Conservation (phyloP, 257 asterid species). For the Penstemon eatonii region DNA sequence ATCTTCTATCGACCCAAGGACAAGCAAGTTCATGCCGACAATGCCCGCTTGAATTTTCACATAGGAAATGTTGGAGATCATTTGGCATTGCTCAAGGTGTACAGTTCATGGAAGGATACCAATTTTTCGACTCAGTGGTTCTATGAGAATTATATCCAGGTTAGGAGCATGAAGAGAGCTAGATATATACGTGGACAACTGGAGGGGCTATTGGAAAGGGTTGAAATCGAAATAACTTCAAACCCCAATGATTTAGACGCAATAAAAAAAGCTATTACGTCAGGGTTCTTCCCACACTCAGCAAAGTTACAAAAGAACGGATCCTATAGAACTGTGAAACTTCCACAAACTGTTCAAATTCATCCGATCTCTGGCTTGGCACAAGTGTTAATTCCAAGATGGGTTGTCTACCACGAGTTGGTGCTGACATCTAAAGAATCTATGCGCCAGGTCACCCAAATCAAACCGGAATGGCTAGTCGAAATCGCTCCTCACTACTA, state of each 20-base stretch:
- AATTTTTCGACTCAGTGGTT: constrained; percentile 87
- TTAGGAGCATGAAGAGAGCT: constrained; percentile 90
- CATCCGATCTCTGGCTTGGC: neutral
- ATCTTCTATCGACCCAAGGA: constrained; percentile 91
- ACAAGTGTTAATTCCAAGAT: neutral
- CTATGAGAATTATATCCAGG: constrained; percentile 89
- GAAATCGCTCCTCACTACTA: neutral
- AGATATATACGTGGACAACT: constrained; percentile 90
- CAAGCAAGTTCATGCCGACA: constrained; percentile 88
- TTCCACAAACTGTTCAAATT: constrained; percentile 43
- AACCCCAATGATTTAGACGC: constrained; percentile 56
- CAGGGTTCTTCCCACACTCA: constrained; percentile 84
- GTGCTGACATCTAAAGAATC: neutral
- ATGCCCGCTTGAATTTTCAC: constrained; percentile 82
- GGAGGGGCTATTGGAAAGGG: constrained; percentile 80
- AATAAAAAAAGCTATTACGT: constrained; percentile 68
- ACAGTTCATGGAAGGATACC: constrained; percentile 85
- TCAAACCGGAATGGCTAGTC: constrained; percentile 1
- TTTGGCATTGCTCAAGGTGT: constrained; percentile 81
- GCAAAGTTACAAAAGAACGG: constrained; percentile 79
- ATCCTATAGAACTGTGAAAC: constrained; percentile 74
- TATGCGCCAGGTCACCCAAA: constrained; percentile 1
- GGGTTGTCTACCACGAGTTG: constrained; percentile 7
- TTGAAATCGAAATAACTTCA: constrained; percentile 67
- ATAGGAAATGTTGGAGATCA: constrained; percentile 88